Evolutionary conservation across 2,329 filamentous ascomycete species (phyloP).

Genomic region (Cordyceps cicadae): DNA sequence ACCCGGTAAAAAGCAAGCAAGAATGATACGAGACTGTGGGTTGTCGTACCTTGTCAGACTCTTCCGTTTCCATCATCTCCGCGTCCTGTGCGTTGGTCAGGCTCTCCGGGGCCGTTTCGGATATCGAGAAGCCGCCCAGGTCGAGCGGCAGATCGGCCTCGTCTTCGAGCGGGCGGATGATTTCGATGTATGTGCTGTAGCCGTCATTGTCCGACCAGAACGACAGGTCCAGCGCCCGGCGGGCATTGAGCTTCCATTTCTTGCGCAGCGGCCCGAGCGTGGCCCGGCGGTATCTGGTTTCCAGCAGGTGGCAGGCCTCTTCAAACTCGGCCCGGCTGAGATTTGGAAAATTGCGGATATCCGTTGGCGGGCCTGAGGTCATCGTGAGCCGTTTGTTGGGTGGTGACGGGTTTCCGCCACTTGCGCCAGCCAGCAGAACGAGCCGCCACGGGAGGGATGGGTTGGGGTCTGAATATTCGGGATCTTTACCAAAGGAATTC

Average conservation of each 20-base stretch:
- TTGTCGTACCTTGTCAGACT: slow-evolving; percentile 39
- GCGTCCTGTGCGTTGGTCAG: slow-evolving; percentile 27
- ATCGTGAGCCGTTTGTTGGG: background rate
- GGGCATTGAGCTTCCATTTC: slow-evolving; percentile 47
- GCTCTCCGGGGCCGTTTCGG: slow-evolving; percentile 17
- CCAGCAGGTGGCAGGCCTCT: slow-evolving; percentile 55
- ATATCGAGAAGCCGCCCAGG: slow-evolving; percentile 39
- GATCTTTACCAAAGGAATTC: background rate
- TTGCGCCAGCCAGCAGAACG: background rate
- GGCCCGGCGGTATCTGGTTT: slow-evolving; percentile 49
- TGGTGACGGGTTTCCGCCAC: background rate
- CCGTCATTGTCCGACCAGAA: slow-evolving; percentile 32
- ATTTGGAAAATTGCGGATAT: slow-evolving; percentile 50
- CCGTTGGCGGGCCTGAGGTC: slow-evolving; percentile 9
- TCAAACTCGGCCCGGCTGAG: slow-evolving; percentile 55
- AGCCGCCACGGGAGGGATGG: background rate
- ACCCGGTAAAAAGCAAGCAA: background rate
- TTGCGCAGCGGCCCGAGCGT: slow-evolving; percentile 46
- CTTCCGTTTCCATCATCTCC: slow-evolving; percentile 43
- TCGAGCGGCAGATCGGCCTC: slow-evolving; percentile 38
- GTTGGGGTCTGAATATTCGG: background rate
- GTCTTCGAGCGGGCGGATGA: slow-evolving; percentile 45
- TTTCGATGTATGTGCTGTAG: slow-evolving; percentile 47
- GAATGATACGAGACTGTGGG: slow-evolving; percentile 5
- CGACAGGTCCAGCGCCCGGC: slow-evolving; percentile 40